Conservation (phyloP, 2,329 filamentous ascomycete species). For the Mollisiaceae sp. region DNA sequence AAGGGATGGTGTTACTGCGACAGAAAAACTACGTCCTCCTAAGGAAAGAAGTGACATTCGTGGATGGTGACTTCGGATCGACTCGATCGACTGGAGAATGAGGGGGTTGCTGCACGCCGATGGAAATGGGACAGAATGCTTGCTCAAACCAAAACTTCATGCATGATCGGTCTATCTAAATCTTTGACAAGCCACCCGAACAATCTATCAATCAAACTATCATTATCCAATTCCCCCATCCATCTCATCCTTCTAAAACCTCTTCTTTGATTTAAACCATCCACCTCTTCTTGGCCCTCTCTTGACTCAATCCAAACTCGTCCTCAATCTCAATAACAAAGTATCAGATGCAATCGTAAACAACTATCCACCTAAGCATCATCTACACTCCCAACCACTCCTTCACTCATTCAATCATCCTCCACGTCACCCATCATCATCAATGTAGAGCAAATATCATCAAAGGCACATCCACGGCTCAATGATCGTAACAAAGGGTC, state of each 20-base stretch:
- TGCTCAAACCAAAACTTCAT: neutral
- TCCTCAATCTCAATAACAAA: neutral
- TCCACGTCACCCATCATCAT: neutral
- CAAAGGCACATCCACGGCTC: slow-evolving; percentile 1
- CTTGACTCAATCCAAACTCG: neutral
- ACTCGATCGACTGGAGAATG: no score
- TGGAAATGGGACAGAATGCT: neutral
- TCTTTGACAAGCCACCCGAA: slow-evolving; percentile 4
- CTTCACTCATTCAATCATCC: neutral
- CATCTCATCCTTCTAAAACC: no score
- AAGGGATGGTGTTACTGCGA: no score
- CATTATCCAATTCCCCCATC: no score
- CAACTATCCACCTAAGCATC: neutral
- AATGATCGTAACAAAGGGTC: neutral
- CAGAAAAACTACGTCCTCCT: no score
- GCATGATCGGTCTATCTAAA: neutral
- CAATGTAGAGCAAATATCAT: slow-evolving; percentile 1
- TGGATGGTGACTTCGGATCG: no score
- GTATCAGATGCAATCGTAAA: neutral
- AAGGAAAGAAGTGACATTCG: no score
- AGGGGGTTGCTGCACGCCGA: neutral
- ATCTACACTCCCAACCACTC: neutral
- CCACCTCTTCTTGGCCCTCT: neutral
- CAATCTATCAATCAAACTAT: neutral
- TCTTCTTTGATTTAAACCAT: neutral